Base-by-base conservation (phyloP, 768 basidiomycete species). In the Boletus barrowsii region DNA sequence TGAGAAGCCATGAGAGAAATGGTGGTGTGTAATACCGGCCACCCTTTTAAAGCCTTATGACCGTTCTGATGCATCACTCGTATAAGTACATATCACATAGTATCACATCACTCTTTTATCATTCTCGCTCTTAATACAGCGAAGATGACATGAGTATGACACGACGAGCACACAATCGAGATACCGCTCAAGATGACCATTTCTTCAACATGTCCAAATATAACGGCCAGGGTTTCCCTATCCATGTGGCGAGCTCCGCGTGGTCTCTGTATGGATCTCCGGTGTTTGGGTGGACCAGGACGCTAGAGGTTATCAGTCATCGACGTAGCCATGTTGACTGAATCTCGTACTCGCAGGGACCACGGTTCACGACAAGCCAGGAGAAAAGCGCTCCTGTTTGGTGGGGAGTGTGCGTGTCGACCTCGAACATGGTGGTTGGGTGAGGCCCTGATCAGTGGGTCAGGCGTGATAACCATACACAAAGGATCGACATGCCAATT, bases 221-320 rank as follows among this genome's bases (percentile, higher is more conserved):
- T 39, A 88, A 61, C 0, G 84, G 83, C 79, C 81, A 86, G 2
- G 78, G 75, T 35, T 62, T 74, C 7, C 87, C 87, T 63, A 89
- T 86, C 87, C 86, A 89, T 0, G 83, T 75, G 51, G 75, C 76
- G 9, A 80, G 72, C 59, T 87, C 83, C 0, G 83, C 81, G 51
- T 88, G 87, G 60, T 88, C 87, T 58, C 59, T 78, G 62, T 74
- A 73, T 1, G 71, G 20, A 56, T 88, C 70, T 22, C 75, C 73
- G 5, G 87, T 88, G 67, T 88, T 87, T 0, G 87, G 87, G 69
- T 89, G 87, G 57, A 89, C 71, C 8, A 88, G 73, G 24, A 89
- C 84, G 15, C 87, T 88, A 59, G 26, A 29, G 26, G 33, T 57
- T 15, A 63, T 58, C 40, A 18, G 44, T 4, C 42, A 9, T 14